Base-by-base conservation (phyloP, 805 yeast species). In the Candida koratica region DNA sequence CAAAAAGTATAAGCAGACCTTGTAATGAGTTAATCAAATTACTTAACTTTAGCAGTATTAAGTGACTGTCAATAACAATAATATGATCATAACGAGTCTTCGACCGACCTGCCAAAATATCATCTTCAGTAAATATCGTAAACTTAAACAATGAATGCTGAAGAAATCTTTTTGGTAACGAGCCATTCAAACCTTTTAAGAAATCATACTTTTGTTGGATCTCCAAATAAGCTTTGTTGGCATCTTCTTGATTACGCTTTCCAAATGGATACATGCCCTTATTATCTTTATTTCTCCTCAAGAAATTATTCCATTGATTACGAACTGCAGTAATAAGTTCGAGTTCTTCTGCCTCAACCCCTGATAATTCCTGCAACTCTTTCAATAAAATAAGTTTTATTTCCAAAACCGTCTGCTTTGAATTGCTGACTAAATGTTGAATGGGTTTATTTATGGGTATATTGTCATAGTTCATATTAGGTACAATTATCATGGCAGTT, bases 401-500 rank as follows among this genome's bases (percentile, higher is more conserved):
- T 10, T 28, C 10, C 4, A 9, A 10, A 4, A 17, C 23, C n/a
- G 32, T 9, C 5, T 14, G 17, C 8, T 18, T 18, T 6, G 32
- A 8, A 11, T 17, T 28, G 19, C 32, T 28, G 4, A 17, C 23
- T 11, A 17, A 8, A 17, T 17, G 12, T 8, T 15, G 15, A 6
- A 28, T n/a, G 5, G 5, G 8, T 5, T 15, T n/a, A 11, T 17
- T n/a, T 20, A 22, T 16, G 5, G 33, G 33, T 5, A 30, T 20
- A 16, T 30, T 30, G 8, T 28, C 20, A 27, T 37, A 42, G 20
- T 28, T 26, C 8, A 19, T 17, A 25, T 32, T 36, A 1, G 43
- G 43, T 7, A 43, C 41, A 2, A 39, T 18, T 5, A 43, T 32
- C 22, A 39, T 15, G 4, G 37, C 34, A 13, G 28, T 15, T 28